Evolutionary conservation across 768 basidiomycete genomes (phyloP), one percentile per base, ranked within the genome.

Genomic region (Mycena maculata): DNA sequence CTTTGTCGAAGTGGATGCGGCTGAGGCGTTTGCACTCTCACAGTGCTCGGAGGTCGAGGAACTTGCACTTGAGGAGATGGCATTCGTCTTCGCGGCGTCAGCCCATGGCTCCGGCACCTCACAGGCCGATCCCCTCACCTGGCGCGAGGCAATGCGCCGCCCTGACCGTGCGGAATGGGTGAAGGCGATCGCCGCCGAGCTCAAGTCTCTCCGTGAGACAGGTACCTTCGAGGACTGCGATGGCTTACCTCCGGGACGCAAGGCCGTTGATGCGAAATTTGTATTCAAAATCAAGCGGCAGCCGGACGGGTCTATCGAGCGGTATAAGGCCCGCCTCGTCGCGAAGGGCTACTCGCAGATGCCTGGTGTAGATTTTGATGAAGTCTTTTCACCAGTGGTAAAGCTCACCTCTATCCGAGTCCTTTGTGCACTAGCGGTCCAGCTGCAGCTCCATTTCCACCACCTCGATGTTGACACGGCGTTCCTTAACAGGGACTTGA

Each of bases 261-360:
- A 79, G 28, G 28, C 76, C 10, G 70, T 85, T 16, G 76, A 77
- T 8, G 70, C 63, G 36, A 74, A 75, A 6, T 83, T 79, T 77
- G 82, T 85, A 8, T 85, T 77, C 68, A 69, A 67, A 13, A 56
- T 73, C 16, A 86, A 86, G 68, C 55, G 67, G 25, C 76, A 81
- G 48, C 57, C 72, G 1, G 52, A 70, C 2, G 80, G 82, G 11
- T 49, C 69, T 0, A 71, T 83, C n/a, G 50, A 66, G 2, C 63
- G 73, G 20, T 60, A 39, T 4, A 49, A 60, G 18, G 58, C 47
- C 10, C 45, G 47, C 2, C 33, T 49, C 15, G 81, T 84, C 0
- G 80, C 81, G 0, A 71, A 79, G 50, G 79, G 84, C 0, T 81
- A 76, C 72, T 63, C 72, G 0, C 85, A 86, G 68, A 66, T 74